phyloP scores from a whole-genome alignment of 768 basidiomycete species.

The Podaxis pistillaris region DNA sequence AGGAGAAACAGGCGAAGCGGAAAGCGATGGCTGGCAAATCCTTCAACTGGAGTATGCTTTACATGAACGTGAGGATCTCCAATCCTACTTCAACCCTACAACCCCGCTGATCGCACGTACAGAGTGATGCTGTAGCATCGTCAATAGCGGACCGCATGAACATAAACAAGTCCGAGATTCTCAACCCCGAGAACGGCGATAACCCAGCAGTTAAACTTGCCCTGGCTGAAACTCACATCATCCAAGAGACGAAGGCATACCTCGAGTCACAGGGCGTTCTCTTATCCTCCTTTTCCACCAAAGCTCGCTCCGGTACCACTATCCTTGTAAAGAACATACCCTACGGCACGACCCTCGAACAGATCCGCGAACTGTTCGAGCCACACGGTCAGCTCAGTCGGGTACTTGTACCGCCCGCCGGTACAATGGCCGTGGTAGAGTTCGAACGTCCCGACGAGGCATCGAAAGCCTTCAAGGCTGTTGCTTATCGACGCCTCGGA shows the following conservation, averaged over 20 bases:
- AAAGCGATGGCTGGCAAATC: conserved; percentile 72
- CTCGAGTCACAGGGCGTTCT: conserved; percentile 76
- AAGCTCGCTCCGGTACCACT: conserved; percentile 67
- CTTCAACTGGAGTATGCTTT: conserved; percentile 92
- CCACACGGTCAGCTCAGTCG: conserved; percentile 68
- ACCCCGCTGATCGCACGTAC: conserved; percentile 16
- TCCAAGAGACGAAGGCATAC: conserved; percentile 91
- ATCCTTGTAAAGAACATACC: conserved; percentile 98
- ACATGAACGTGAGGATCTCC: conserved; percentile 86
- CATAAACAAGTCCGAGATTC: conserved; percentile 81
- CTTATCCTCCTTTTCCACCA: conserved; percentile 53
- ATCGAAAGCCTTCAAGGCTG: conserved; percentile 68
- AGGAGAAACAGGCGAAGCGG: conserved; percentile 59
- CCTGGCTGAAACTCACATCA: conserved; percentile 93
- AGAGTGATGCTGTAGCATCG: conserved; percentile 93
- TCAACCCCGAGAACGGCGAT: conserved; percentile 74
- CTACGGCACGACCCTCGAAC: conserved; percentile 73
- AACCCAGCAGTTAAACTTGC: conserved; percentile 93
- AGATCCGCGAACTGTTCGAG: conserved; percentile 80
- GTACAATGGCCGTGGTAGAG: conserved; percentile 91
- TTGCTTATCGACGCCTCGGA: conserved; percentile 86
- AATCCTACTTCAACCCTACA: conserved; percentile 11
- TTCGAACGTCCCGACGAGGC: conserved; percentile 74
- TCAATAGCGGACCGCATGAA: conserved; percentile 89
- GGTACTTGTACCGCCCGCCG: conserved; percentile 86